phyloP scores from a whole-genome alignment of 495 filamentous ascomycete species.

The Thozetella sp. region DNA sequence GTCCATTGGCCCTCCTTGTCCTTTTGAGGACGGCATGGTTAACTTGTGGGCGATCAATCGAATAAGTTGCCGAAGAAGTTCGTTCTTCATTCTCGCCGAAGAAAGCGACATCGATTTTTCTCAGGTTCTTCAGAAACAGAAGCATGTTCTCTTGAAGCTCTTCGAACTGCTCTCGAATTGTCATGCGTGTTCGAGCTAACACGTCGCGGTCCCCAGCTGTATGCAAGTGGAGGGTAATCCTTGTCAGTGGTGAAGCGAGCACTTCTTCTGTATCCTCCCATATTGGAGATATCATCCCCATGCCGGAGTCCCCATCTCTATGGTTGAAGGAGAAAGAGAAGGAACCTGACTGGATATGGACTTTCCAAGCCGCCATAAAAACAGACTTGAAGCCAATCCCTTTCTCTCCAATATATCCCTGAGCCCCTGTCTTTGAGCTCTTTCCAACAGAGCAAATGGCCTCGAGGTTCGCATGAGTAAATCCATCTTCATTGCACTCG shows the following conservation, averaged over 20 bases:
- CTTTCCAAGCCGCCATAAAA: constrained; percentile 47
- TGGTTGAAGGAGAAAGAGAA: constrained; percentile 47
- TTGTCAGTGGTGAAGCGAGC: constrained; percentile 20
- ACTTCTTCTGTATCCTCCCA: constrained; percentile 28
- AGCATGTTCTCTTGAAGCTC: constrained; percentile 33
- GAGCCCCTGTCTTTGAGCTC: constrained; percentile 36
- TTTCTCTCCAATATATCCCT: constrained; percentile 51
- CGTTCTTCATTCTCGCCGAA: constrained; percentile 17
- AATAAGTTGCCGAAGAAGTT: background rate
- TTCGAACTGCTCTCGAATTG: constrained; percentile 26
- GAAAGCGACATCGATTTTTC: constrained; percentile 23
- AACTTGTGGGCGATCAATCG: background rate
- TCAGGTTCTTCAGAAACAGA: constrained; percentile 38
- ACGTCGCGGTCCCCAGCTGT: constrained; percentile 12
- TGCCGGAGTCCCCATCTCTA: constrained; percentile 23
- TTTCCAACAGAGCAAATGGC: constrained; percentile 35
- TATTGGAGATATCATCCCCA: constrained; percentile 46
- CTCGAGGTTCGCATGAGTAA: constrained; percentile 28
- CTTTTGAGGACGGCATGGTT: constrained; percentile 6
- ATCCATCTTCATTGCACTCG: constrained; percentile 51
- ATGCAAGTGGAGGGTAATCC: constrained; percentile 34
- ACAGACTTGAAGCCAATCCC: constrained; percentile 57
- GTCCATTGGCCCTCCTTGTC: background rate
- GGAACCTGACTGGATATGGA: constrained; percentile 44
- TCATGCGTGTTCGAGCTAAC: constrained; percentile 14